Evolutionary conservation across 192 early-diverging fungal genomes (phyloP), one percentile per base, ranked within the genome.

Genomic region (Coemansia guatemalensis): DNA sequence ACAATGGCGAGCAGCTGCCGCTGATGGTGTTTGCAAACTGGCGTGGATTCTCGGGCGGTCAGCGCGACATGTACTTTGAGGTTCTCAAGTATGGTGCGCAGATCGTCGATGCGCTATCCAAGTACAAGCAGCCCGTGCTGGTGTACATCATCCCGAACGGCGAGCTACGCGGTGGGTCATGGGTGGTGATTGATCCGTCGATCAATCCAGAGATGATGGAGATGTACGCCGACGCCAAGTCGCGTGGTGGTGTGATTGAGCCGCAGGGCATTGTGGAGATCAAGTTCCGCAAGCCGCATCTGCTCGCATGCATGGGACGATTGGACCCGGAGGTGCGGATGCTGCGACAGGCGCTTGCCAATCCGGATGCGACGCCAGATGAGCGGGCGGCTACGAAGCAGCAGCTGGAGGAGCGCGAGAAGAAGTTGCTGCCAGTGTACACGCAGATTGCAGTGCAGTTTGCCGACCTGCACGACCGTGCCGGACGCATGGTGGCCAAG

Each of bases 11-110:
- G 81, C 94, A 96, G 68, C 83, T 99, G 62, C 97, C 97, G 21
- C 83, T 99, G 71, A 95, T 99, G 67, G 92, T 99, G 78, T 97
- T 99, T 88, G 97, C 97, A 75, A 99, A 99, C 92, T 99, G 97
- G 97, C 93, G 97, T 82, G 97, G 95, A 54, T 99, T 99, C 87
- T 94, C 93, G 26, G 97, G 97, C 58, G 97, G 97, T 62, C 97
- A 99, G 78, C 91, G 91, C 71, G 97, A 99, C 80, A 96, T 99
- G 93, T 98, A 89, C 85, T 92, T 96, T 78, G 97, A 96, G 76
- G 86, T 99, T 8, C 86, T 99, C 58, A 99, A 99, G 75, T 99
- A 95, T 72, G 97, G 95, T 49, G 87, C 97, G 8, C 87, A 92
- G 76, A 99, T 99, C 68, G 97, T 99, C 53, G 97, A 99, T 84